Conservation (phyloP, 2,329 filamentous ascomycete genomes). For the Stemphylium beticola region DNA sequence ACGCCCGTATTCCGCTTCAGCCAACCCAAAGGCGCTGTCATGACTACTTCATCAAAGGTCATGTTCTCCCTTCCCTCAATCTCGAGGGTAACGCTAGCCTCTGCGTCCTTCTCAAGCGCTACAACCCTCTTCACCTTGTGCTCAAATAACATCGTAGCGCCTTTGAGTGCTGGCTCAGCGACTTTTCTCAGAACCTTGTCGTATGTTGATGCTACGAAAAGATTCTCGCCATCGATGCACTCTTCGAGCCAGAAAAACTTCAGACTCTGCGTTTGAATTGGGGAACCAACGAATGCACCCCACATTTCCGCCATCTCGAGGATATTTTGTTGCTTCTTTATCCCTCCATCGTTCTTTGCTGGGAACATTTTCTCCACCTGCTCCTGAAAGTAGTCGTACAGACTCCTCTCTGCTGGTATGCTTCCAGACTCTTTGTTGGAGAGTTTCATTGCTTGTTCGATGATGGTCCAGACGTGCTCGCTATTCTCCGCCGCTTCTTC, state of each 20-base stretch:
- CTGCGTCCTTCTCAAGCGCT: slow-evolving; percentile 23
- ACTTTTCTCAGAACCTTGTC: slow-evolving; percentile 65
- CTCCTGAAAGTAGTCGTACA: slow-evolving; percentile 64
- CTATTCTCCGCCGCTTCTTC: slow-evolving; percentile 49
- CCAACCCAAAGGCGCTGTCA: slow-evolving; percentile 71
- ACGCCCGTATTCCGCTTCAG: slow-evolving; percentile 46
- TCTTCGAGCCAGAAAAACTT: slow-evolving; percentile 82
- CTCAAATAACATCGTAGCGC: slow-evolving; percentile 60
- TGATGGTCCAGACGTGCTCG: slow-evolving; percentile 69
- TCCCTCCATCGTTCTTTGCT: slow-evolving; percentile 45
- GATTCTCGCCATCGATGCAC: slow-evolving; percentile 73
- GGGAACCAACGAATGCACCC: slow-evolving; percentile 74
- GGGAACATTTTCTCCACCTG: slow-evolving; percentile 54
- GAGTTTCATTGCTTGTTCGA: slow-evolving; percentile 70
- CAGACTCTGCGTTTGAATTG: slow-evolving; percentile 69
- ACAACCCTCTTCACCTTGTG: slow-evolving; percentile 55
- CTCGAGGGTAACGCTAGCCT: slow-evolving; percentile 48
- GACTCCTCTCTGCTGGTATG: slow-evolving; percentile 60
- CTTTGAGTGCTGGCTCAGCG: slow-evolving; percentile 62
- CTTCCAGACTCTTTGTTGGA: slow-evolving; percentile 64
- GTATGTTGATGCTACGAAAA: slow-evolving; percentile 68
- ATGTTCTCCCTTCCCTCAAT: slow-evolving; percentile 55
- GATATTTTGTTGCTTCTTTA: slow-evolving; percentile 56
- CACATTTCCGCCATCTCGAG: slow-evolving; percentile 68
- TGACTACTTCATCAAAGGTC: slow-evolving; percentile 71